Evolutionary conservation across 805 yeast species (phyloP), one percentile per base, ranked within the genome.

Genomic region (Metschnikowia santaceciliae): DNA sequence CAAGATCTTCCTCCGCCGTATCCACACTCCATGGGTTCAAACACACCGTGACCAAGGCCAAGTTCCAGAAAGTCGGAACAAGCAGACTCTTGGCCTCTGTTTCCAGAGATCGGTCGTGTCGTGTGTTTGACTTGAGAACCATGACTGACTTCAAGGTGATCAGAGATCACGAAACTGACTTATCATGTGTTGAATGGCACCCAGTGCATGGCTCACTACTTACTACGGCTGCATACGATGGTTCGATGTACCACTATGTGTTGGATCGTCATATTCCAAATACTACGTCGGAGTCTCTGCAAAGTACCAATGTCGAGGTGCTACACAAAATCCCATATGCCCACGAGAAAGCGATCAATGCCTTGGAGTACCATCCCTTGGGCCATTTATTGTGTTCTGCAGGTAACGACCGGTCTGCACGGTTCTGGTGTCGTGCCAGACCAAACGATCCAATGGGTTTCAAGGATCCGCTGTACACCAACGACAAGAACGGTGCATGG

Each of bases 331-430:
- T 94, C 34, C 97, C 97, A 2, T 84, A 80, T 68, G 99, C 98
- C 0, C 99, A 94, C 66, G 97, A 90, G 61, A 88, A 88, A 71
- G 95, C 96, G 3, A 82, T 94, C 47, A 90, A 92, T 68, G 82
- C 96, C 3, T 67, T 94, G 50, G 92, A 91, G 53, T 94, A 90
- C 64, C 97, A 91, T 68, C 98, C 98, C 2, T 73, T 88, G 60
- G 99, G 99, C 3, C 97, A 94, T 68, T 72, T 92, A 46, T 72
- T 94, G 34, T 84, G 95, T 49, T 83, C 97, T 6, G 98, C 97
- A 0, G 92, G 97, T 17, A 90, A 94, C 51, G 99, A 94, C 67
- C 81, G 94, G 63, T 83, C 95, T 4, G 88, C 96, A 22, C 72
- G 97, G 50, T 88, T 95, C 69, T 94, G 99, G 99, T 83, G 91